Evolutionary conservation across 305 asterid genomes (phyloP).

Genomic region (Fraxinus angustifolia): DNA sequence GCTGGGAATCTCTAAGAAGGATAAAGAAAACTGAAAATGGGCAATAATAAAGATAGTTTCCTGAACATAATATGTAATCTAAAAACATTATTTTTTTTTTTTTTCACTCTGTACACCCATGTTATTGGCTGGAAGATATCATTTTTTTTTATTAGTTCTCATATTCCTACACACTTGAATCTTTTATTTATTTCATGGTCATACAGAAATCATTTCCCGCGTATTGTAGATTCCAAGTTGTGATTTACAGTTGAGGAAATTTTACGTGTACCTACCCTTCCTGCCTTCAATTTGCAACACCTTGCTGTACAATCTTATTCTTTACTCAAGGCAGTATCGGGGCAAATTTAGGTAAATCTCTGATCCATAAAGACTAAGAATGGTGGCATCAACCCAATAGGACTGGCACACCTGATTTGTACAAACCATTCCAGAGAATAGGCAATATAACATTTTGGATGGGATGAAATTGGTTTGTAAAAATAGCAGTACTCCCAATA

Average conservation of each 20-base stretch:
- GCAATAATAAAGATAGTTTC: neutral
- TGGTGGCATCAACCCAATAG: neutral
- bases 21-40: neutral
- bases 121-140: neutral
- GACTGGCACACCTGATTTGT: neutral
- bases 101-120: neutral
- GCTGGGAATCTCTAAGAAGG: neutral
- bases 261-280: neutral
- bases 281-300: neutral
- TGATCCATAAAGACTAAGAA: neutral
- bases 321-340: neutral
- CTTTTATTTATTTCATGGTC: neutral
- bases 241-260: neutral
- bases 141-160: neutral
- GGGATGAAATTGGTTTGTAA: neutral
- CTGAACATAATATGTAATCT: neutral
- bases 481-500: neutral
- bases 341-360: neutral
- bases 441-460: neutral
- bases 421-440: neutral
- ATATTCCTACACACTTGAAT: neutral
- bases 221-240: neutral
- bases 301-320: neutral
- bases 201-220: neutral
- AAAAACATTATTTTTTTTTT: too few relatives aligned